A percentile compares a stretch with the other conserved stretches of the same genome.
These are phyloP conservation scores for Phytophthora lateralis DNA, from an alignment of 352 stramenopile species.

Conservation along the genomic window DNA sequence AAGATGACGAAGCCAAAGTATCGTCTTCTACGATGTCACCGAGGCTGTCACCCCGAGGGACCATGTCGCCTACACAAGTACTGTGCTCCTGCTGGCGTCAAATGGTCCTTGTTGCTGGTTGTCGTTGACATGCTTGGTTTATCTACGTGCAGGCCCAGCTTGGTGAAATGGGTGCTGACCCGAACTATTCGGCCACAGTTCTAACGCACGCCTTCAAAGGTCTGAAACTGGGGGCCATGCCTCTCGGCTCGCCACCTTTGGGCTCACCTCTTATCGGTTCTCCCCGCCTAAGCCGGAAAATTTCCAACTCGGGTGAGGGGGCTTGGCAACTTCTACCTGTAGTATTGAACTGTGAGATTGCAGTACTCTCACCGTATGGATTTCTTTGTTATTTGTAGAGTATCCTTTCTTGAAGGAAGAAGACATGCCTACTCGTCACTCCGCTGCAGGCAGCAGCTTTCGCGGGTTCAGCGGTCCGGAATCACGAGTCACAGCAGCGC, in stretches of 20 bases:
- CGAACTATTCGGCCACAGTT: slow-evolving; percentile 56
- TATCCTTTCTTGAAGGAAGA: slow-evolving; percentile 76
- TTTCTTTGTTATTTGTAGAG: slow-evolving; percentile 34
- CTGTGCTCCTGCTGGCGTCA: not conserved
- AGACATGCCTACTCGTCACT: slow-evolving; percentile 37
- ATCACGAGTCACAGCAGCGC: slow-evolving; percentile 14
- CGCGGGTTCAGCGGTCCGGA: slow-evolving; percentile 14
- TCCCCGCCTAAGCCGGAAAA: slow-evolving; percentile 62
- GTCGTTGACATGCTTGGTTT: slow-evolving; percentile 5
- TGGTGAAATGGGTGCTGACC: slow-evolving; percentile 34
- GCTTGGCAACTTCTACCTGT: not conserved
- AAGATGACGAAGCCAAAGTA: slow-evolving; percentile 47
- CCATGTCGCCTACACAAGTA: slow-evolving; percentile 49
- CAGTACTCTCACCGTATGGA: not conserved
- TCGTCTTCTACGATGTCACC: slow-evolving; percentile 28
- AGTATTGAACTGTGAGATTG: not conserved
- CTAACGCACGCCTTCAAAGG: slow-evolving; percentile 76
- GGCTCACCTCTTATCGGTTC: slow-evolving; percentile 50
- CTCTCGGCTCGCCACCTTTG: slow-evolving; percentile 39
- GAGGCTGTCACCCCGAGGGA: slow-evolving; percentile 33
- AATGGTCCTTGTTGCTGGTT: not conserved
- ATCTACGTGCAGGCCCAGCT: slow-evolving; percentile 16
- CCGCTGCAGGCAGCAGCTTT: slow-evolving; percentile 25
- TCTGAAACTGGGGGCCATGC: slow-evolving; percentile 38
- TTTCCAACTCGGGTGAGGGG: slow-evolving; percentile 65